These are phyloP conservation scores for Tylopilus cervinicoccineus DNA, from an alignment of 768 basidiomycete species.

Conservation along the genomic window DNA sequence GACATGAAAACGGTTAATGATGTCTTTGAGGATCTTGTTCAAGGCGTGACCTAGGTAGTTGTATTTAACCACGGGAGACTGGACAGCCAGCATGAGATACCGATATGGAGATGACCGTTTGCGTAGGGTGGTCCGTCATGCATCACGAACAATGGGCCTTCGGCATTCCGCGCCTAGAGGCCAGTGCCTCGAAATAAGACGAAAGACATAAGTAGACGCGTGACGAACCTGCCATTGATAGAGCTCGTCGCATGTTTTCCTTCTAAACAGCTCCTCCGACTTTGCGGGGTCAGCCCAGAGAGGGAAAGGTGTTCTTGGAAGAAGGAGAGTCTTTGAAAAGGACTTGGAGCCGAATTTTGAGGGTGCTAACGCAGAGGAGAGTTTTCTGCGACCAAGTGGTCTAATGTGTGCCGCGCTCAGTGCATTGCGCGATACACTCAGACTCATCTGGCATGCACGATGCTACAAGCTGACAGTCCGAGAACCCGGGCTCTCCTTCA, in stretches of 20 bases:
- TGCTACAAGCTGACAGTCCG: background rate
- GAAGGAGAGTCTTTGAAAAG: slow-evolving; percentile 61
- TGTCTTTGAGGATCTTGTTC: slow-evolving; percentile 95
- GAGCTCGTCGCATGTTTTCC: slow-evolving; percentile 65
- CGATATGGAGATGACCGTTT: slow-evolving; percentile 94
- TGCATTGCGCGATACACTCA: slow-evolving; percentile 17
- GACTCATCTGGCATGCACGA: slow-evolving; percentile 13
- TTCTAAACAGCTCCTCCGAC: slow-evolving; percentile 54
- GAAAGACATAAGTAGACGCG: slow-evolving; percentile 1
- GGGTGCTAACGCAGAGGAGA: slow-evolving; percentile 10
- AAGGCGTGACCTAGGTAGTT: slow-evolving; percentile 75
- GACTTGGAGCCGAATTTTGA: slow-evolving; percentile 29
- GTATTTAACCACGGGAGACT: background rate
- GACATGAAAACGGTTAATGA: slow-evolving; percentile 87
- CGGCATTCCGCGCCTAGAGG: slow-evolving; percentile 58
- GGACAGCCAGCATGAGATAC: slow-evolving; percentile 37
- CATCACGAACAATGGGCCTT: slow-evolving; percentile 72
- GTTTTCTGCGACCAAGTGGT: slow-evolving; percentile 7
- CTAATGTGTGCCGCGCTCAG: slow-evolving; percentile 8
- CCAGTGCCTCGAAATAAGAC: background rate
- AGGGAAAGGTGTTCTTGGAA: slow-evolving; percentile 81
- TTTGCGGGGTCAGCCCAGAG: slow-evolving; percentile 64
- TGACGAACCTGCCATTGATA: slow-evolving; percentile 73
- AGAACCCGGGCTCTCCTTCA: too few species aligned
- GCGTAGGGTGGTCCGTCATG: slow-evolving; percentile 98